phyloP scores from a whole-genome alignment of 306 rosid species.

The Fragaria ananassa region DNA sequence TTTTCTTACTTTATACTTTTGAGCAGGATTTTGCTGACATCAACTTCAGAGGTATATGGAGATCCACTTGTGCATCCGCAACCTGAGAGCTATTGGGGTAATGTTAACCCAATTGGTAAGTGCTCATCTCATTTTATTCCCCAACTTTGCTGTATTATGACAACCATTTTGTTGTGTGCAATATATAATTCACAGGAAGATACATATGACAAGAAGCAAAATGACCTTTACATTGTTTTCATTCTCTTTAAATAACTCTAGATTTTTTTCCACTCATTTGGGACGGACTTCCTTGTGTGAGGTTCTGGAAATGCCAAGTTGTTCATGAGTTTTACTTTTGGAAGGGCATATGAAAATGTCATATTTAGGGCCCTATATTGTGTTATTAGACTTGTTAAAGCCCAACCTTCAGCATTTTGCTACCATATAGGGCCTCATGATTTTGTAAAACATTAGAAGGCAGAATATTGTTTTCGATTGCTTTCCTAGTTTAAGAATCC shows the following conservation, averaged over 20 bases:
- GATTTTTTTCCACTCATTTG: neutral
- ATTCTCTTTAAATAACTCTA: neutral
- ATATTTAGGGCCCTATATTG: neutral
- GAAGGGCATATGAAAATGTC: neutral
- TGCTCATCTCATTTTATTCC: slow-evolving; percentile 28
- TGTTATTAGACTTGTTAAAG: neutral
- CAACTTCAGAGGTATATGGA: slow-evolving; percentile 95
- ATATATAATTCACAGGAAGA: neutral
- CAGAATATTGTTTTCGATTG: neutral
- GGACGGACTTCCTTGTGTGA: neutral
- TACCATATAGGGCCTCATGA: neutral
- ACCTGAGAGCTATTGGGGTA: slow-evolving; percentile 92
- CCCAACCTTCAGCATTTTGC: neutral
- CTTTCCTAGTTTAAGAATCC: neutral
- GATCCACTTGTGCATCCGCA: slow-evolving; percentile 97
- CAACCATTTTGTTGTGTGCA: slow-evolving; percentile 16
- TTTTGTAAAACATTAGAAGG: neutral
- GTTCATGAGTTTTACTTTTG: neutral
- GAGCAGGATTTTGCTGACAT: slow-evolving; percentile 89
- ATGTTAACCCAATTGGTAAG: slow-evolving; percentile 94
- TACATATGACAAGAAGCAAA: slow-evolving; percentile 8
- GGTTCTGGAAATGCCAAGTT: slow-evolving; percentile 2
- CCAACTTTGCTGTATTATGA: slow-evolving; percentile 10
- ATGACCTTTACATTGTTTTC: neutral
- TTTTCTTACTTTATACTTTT: slow-evolving; percentile 27